Conservation (phyloP, 495 filamentous ascomycete species). For the Chaetomidium leptoderma region DNA sequence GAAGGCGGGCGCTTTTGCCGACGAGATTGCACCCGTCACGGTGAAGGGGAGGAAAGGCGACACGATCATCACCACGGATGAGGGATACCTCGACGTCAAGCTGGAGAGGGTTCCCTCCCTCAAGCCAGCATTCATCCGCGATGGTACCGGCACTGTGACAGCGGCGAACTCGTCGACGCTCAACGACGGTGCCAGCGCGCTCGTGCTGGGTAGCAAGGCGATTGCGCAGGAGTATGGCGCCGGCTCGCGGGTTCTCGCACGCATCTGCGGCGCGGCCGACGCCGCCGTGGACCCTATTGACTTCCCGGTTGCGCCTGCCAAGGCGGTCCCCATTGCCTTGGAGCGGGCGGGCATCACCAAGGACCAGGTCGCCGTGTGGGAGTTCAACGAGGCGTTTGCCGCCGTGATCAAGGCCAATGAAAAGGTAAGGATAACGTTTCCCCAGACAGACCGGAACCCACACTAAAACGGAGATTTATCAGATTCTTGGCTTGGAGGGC, state of each 20-base stretch:
- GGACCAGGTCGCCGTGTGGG: constrained; percentile 88
- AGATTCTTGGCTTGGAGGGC: constrained; percentile 74
- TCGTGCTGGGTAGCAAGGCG: constrained; percentile 75
- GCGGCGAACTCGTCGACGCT: constrained; percentile 89
- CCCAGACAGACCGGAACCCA: neutral
- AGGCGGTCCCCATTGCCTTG: constrained; percentile 88
- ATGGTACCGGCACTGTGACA: constrained; percentile 84
- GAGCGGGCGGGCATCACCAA: constrained; percentile 81
- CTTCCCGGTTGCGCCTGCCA: constrained; percentile 89
- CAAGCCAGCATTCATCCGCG: constrained; percentile 84
- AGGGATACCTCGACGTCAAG: constrained; percentile 81
- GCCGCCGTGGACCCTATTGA: constrained; percentile 91
- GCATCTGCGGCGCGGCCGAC: constrained; percentile 81
- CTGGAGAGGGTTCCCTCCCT: constrained; percentile 77
- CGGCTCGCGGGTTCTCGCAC: constrained; percentile 71
- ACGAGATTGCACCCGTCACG: constrained; percentile 83
- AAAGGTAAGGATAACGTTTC: constrained; percentile 53
- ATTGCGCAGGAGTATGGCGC: constrained; percentile 70
- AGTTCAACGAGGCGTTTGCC: constrained; percentile 98
- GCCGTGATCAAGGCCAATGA: constrained; percentile 94
- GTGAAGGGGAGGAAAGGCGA: constrained; percentile 81
- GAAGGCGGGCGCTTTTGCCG: constrained; percentile 70
- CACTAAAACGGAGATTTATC: constrained; percentile 11
- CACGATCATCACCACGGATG: constrained; percentile 70
- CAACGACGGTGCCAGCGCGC: constrained; percentile 90